A percentile compares a stretch with the other conserved stretches of the same genome.
phyloP scores from a whole-genome alignment of 352 stramenopile species.

The Phytophthora fragariae region DNA sequence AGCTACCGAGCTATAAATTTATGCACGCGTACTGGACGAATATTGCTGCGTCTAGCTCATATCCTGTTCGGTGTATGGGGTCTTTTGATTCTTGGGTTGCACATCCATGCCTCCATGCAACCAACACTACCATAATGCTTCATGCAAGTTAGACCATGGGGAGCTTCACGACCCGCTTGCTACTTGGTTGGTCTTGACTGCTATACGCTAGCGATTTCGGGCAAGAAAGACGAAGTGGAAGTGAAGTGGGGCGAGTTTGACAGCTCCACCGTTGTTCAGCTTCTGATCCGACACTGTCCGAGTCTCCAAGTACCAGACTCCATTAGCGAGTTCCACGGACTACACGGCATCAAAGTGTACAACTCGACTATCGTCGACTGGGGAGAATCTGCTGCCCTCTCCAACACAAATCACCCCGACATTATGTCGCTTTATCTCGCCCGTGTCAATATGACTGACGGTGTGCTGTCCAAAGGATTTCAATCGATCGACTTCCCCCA shows the following conservation, averaged over 20 bases:
- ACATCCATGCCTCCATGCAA: constrained; percentile 17
- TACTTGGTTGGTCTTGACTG: constrained; percentile 42
- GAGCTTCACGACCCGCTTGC: constrained; percentile 28
- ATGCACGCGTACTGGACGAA: background rate
- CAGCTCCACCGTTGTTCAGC: constrained; percentile 20
- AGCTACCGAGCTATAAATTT: background rate
- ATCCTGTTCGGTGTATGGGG: constrained; percentile 15
- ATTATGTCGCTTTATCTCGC: constrained; percentile 35
- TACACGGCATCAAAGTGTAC: constrained; percentile 34
- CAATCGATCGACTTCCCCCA: constrained; percentile 35
- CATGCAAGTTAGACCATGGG: constrained; percentile 36
- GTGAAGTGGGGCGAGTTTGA: constrained; percentile 30
- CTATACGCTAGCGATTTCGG: constrained; percentile 8
- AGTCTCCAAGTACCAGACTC: constrained; percentile 25
- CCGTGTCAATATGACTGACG: constrained; percentile 36
- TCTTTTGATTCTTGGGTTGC: constrained; percentile 17
- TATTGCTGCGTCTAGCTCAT: constrained; percentile 2
- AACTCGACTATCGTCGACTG: constrained; percentile 43
- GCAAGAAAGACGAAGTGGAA: constrained; percentile 12
- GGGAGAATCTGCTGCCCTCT: constrained; percentile 18
- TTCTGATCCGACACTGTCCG: constrained; percentile 43
- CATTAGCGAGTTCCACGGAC: constrained; percentile 29
- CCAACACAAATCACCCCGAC: constrained; percentile 17
- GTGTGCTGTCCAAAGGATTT: constrained; percentile 33
- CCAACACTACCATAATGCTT: constrained; percentile 13